Percentiles rank a stretch among this genome's conserved stretches.
phyloP scores from a whole-genome alignment of 73 alveolate species.

The Paramecium pentaurelia region DNA sequence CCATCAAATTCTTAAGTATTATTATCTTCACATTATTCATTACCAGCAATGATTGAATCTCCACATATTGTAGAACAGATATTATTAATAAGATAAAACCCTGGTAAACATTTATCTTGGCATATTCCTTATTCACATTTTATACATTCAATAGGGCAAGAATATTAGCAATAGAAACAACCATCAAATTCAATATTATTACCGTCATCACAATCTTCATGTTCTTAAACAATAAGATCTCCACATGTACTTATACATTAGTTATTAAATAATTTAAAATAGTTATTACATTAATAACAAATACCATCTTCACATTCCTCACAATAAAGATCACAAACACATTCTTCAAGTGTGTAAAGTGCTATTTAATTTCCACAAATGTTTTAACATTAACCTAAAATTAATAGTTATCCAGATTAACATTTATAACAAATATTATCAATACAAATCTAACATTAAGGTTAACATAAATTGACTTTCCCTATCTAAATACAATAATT shows the following conservation, averaged over 20 bases:
- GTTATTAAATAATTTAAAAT: not conserved
- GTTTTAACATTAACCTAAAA: not conserved
- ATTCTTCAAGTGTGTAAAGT: not conserved
- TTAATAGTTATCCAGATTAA: not conserved
- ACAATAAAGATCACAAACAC: not conserved
- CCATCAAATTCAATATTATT: not conserved
- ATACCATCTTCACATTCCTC: not conserved
- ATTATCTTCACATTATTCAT: not conserved
- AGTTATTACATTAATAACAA: not conserved
- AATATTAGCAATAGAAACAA: not conserved
- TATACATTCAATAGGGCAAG: not conserved
- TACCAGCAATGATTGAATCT: not conserved
- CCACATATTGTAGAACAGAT: constrained; percentile 56
- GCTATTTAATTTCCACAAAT: not conserved
- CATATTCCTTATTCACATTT: not conserved
- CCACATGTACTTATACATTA: not conserved
- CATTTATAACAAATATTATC: not conserved
- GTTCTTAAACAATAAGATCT: not conserved
- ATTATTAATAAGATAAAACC: not conserved
- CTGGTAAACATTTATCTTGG: not conserved
- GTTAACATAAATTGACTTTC: not conserved
- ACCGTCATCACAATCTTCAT: constrained; percentile 15
- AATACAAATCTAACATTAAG: not conserved
- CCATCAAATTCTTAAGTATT: not conserved
- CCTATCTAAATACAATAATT: not conserved